Conservation (phyloP, 345 rosid species). For the Gossypium herbaceum region DNA sequence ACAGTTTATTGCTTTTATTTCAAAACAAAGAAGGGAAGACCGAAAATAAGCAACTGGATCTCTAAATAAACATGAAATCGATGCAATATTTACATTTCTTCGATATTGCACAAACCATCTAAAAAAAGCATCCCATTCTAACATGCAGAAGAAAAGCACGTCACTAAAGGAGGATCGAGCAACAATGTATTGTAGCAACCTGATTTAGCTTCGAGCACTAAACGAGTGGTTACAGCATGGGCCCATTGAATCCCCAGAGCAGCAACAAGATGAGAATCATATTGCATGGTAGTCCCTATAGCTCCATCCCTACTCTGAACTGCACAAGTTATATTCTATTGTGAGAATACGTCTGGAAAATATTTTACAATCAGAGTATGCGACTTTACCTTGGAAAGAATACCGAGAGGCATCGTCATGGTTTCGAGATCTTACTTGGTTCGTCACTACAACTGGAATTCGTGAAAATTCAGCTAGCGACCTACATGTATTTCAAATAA, state of each 20-base stretch:
- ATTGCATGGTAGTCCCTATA: constrained; percentile 29
- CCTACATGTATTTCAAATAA: constrained; percentile 33
- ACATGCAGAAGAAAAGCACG: neutral
- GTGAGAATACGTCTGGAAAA: constrained; percentile 6
- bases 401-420: constrained; percentile 42
- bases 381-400: constrained; percentile 60
- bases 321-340: constrained; percentile 24
- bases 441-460: constrained; percentile 80
- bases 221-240: constrained; percentile 75
- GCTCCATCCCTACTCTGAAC: constrained; percentile 32
- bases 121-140: constrained; percentile 10
- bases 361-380: constrained; percentile 16
- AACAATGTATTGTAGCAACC: constrained; percentile 42
- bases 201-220: constrained; percentile 69
- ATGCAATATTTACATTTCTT: neutral
- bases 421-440: constrained; percentile 82
- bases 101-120: neutral
- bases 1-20: neutral
- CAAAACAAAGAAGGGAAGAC: neutral
- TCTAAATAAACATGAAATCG: neutral
- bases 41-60: neutral
- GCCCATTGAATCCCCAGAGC: constrained; percentile 86
- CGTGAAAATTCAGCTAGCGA: constrained; percentile 79
- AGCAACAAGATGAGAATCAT: constrained; percentile 73
- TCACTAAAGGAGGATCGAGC: neutral